A percentile compares a stretch with the other conserved stretches of the same genome.
Conservation (phyloP, 2,329 filamentous ascomycete genomes). For the Cercospora beticola region DNA sequence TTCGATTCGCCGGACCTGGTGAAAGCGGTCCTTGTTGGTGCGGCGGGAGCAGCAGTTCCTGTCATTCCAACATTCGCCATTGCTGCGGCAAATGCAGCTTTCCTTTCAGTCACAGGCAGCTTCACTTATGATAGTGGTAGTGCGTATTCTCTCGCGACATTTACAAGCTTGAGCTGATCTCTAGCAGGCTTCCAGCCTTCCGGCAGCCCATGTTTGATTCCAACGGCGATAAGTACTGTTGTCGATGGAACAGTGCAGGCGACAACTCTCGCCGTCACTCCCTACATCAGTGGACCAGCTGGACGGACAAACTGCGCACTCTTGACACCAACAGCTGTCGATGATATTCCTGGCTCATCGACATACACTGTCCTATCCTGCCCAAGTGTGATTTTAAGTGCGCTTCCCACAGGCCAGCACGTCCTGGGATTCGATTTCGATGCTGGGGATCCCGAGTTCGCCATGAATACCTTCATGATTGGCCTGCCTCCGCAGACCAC, state of each 20-base stretch:
- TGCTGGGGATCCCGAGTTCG: neutral
- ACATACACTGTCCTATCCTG: conserved; percentile 6
- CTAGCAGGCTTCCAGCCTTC: neutral
- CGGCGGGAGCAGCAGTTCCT: neutral
- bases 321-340: neutral
- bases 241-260: neutral
- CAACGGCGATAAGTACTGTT: neutral
- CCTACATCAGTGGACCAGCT: neutral
- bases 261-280: neutral
- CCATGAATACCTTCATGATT: neutral
- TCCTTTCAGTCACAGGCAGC: conserved; percentile 4
- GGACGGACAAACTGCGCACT: neutral
- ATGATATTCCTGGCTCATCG: neutral
- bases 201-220: neutral
- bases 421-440: conserved; percentile 1
- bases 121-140: neutral
- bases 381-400: neutral
- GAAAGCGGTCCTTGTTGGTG: neutral
- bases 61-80: conserved; percentile 6
- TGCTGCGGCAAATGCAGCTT: conserved; percentile 3
- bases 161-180: neutral
- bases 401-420: conserved; percentile 1
- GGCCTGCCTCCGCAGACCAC: neutral
- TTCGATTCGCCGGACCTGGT: conserved; percentile 8
- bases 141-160: neutral